Evolutionary conservation across 495 filamentous ascomycete species (phyloP), one percentile per base, ranked within the genome.

Genomic region (Aspergillus funiculosus): DNA sequence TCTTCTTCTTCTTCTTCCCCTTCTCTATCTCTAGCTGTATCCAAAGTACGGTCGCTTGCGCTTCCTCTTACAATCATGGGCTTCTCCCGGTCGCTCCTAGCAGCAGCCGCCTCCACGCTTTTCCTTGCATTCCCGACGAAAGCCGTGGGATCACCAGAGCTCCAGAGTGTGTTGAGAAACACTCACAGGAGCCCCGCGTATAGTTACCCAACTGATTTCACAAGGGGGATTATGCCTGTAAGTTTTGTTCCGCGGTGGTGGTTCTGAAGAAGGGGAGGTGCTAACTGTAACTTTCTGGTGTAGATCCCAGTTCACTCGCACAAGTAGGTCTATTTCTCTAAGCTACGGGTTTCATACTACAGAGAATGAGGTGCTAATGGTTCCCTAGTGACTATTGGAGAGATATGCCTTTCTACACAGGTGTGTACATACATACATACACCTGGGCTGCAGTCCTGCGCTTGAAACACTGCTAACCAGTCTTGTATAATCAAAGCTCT

Each of bases 381-480:
- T 4, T 3, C 8, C 6, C 26, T 35, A 71, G 67, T 54, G 69
- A 73, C 37, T 73, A 73, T 29, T 73, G 69, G 69, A 57, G 69
- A 29, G 59, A 72, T 39, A 57, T 74, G 3, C 75, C 73, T 19
- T 70, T 76, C 32, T 77, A 72, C 43, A 68, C 68, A 6, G 74
- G 67, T 71, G 57, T 42, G n/a, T 15, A n/a, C 13, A 30, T 18
- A 14, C 20, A 1, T 21, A 13, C 8, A 6, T 43, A 20, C 14
- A 20, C 27, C 17, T 21, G 29, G 7, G 27, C n/a, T n/a, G n/a
- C 5, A 19, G n/a, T 19, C 6, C 9, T 18, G 7, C 21, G 3
- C 10, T 19, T 27, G 6, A 21, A 28, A 24, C 7, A 36, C 10
- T 18, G 39, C 25, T 50, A 11, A 35, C 9, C 25, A 52, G 20